phyloP scores from a whole-genome alignment of 352 stramenopile genomes.

The Elongisporangium prolatum region DNA sequence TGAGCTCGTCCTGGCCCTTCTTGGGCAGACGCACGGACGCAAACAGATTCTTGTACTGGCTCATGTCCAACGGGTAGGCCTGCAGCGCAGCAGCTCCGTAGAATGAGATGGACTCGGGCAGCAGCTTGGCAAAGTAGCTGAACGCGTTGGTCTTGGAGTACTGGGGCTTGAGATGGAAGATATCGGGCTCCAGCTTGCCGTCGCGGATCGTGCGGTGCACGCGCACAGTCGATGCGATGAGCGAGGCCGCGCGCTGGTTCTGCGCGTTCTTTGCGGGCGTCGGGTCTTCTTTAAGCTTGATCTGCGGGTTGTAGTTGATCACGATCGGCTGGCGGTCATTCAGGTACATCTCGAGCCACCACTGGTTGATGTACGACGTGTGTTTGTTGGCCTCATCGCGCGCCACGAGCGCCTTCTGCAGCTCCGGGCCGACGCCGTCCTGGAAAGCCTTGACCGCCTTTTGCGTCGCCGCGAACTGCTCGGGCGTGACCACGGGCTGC shows the following conservation, averaged over 20 bases:
- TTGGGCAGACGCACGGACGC: conserved; percentile 70
- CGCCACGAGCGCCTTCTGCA: conserved; percentile 73
- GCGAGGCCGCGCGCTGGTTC: conserved; percentile 73
- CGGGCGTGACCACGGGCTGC: conserved; percentile 58
- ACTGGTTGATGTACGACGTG: conserved; percentile 91
- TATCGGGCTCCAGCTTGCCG: conserved; percentile 75
- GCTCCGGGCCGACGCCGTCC: conserved; percentile 41
- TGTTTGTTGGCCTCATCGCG: conserved; percentile 77
- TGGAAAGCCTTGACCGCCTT: conserved; percentile 59
- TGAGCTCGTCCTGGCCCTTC: conserved; percentile 60
- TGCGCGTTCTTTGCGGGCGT: conserved; percentile 81
- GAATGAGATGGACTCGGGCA: conserved; percentile 84
- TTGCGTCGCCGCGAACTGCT: conserved; percentile 50
- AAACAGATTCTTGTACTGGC: conserved; percentile 90
- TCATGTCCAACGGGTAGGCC: conserved; percentile 91
- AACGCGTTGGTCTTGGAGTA: conserved; percentile 75
- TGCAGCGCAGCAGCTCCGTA: conserved; percentile 82
- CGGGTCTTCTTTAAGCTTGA: conserved; percentile 85
- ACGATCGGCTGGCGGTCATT: conserved; percentile 78
- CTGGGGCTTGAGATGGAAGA: conserved; percentile 88
- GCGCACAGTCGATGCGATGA: conserved; percentile 83
- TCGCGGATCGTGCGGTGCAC: conserved; percentile 82
- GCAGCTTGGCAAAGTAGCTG: conserved; percentile 73
- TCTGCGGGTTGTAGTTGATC: conserved; percentile 91
- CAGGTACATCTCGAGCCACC: conserved; percentile 93